A percentile compares a stretch with the other conserved stretches of the same genome.
Conservation (phyloP, 177 flowering plant genomes). For the Vitis hybrid region DNA sequence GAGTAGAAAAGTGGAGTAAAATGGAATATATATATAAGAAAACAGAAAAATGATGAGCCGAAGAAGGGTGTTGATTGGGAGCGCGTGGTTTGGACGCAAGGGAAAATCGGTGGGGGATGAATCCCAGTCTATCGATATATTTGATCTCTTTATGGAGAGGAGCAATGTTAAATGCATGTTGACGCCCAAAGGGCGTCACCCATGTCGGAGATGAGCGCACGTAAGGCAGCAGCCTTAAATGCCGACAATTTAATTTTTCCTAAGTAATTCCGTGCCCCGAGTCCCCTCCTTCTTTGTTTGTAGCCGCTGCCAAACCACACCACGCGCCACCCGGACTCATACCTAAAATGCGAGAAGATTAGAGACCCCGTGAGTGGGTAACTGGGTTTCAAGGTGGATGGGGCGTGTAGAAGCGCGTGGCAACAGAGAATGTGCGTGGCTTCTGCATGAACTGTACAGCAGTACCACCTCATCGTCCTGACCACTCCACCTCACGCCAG, state of each 20-base stretch:
- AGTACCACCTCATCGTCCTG: neutral
- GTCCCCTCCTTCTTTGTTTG: neutral
- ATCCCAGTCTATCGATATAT: neutral
- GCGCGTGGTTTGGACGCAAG: neutral
- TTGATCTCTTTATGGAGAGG: neutral
- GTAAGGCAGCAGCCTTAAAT: constrained; percentile 21
- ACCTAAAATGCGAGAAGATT: too few relatives aligned
- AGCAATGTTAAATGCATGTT: constrained; percentile 15
- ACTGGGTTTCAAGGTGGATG: neutral
- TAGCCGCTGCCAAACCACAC: too few relatives aligned
- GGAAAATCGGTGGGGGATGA: neutral
- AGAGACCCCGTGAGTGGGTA: too few relatives aligned
- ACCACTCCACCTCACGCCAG: constrained; percentile 5
- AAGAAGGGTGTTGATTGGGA: too few relatives aligned
- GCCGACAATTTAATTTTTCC: constrained; percentile 22
- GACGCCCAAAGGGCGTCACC: constrained; percentile 28
- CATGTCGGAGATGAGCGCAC: constrained; percentile 23
- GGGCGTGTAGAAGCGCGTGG: neutral
- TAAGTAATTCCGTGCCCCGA: constrained; percentile 19
- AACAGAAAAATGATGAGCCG: too few relatives aligned
- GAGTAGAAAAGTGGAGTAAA: too few relatives aligned
- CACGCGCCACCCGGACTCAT: neutral
- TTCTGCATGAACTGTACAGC: constrained; percentile 3
- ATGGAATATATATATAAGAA: too few relatives aligned
- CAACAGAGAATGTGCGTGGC: neutral